Conservation (phyloP, 768 basidiomycete species). For the Mycena indigotica region DNA sequence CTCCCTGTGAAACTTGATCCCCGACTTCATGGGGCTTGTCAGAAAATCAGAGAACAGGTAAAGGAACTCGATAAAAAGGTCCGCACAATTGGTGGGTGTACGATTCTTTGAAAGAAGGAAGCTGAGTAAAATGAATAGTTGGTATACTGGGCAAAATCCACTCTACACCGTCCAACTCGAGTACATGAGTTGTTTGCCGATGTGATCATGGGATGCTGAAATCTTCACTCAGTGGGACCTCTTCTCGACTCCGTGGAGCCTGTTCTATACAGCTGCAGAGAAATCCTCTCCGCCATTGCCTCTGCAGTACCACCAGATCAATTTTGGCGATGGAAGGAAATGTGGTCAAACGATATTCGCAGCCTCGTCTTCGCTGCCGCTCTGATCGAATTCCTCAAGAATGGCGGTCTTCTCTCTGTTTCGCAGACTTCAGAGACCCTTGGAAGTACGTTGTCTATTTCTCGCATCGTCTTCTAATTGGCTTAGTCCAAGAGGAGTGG, state of each 20-base stretch:
- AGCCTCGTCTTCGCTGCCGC: conserved; percentile 67
- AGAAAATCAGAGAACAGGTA: conserved; percentile 84
- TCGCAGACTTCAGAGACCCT: conserved; percentile 53
- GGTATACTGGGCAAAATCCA: conserved; percentile 81
- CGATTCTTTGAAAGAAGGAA: background rate
- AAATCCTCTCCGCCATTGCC: conserved; percentile 53
- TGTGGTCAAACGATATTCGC: conserved; percentile 75
- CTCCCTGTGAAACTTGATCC: too few relatives aligned
- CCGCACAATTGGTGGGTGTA: conserved; percentile 49
- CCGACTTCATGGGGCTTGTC: too few relatives aligned
- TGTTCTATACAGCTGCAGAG: conserved; percentile 55
- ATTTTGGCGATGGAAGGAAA: conserved; percentile 84
- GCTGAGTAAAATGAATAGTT: conserved; percentile 25
- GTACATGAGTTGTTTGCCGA: too few relatives aligned
- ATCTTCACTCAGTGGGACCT: conserved; percentile 63
- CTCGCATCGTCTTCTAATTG: background rate
- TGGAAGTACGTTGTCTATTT: conserved; percentile 57
- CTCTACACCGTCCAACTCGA: conserved; percentile 61
- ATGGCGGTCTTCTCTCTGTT: conserved; percentile 60
- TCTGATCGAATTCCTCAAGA: conserved; percentile 64
- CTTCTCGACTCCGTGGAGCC: conserved; percentile 62
- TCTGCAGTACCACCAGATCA: conserved; percentile 66
- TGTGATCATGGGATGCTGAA: too few relatives aligned
- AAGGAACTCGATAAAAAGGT: conserved; percentile 75
- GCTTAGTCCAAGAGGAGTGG: conserved; percentile 69